phyloP scores from a whole-genome alignment of 2,329 filamentous ascomycete genomes.

The Coniochaeta prunicola region DNA sequence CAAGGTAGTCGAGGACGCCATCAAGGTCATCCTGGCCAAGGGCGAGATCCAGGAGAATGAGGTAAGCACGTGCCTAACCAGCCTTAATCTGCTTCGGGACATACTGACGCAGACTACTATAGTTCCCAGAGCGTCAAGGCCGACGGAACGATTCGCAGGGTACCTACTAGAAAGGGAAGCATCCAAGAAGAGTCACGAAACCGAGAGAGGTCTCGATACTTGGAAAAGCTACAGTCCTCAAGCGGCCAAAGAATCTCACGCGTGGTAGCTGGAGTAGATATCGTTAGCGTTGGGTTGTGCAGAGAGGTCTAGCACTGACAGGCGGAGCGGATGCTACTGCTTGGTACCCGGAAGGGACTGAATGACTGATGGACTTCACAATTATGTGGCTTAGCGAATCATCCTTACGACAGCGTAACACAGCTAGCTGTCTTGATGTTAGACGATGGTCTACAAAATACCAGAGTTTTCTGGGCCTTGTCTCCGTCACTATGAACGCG shows the following conservation, averaged over 20 bases:
- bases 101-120: background rate
- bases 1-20: background rate
- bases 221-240: background rate
- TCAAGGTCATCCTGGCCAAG: constrained; percentile 4
- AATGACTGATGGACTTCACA: background rate
- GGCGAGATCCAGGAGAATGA: background rate
- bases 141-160: background rate
- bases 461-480: too few relatives aligned
- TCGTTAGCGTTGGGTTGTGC: background rate
- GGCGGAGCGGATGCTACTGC: background rate
- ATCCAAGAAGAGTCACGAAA: background rate
- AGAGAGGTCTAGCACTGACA: background rate
- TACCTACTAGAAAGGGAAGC: background rate
- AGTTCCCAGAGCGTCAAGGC: background rate
- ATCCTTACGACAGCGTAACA: background rate
- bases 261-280: background rate
- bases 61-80: background rate
- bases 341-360: background rate
- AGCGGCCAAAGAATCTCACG: background rate
- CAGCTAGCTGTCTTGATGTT: background rate
- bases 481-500: too few relatives aligned
- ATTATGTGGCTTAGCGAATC: background rate
- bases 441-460: background rate
- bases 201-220: too few relatives aligned
- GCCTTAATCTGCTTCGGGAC: background rate